These are phyloP conservation scores for Pelargonium myrrhifolium DNA, from an alignment of 441 rosid genomes.

Conservation along the genomic window DNA sequence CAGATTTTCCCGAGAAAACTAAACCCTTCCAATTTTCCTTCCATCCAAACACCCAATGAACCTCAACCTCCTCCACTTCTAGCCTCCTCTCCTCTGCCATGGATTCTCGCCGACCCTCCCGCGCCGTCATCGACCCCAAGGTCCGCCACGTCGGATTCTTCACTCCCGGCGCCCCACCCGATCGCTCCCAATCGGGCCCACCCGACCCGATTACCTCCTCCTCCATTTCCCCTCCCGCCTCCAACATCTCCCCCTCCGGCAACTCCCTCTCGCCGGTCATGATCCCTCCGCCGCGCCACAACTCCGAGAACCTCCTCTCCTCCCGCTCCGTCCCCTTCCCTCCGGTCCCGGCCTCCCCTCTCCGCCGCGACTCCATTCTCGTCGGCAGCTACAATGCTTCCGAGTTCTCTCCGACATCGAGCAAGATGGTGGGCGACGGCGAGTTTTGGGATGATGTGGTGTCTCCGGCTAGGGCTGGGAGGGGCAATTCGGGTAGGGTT, in stretches of 20 bases:
- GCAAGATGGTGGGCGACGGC: slow-evolving; percentile 16
- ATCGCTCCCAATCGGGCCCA: slow-evolving; percentile 29
- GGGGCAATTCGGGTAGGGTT: slow-evolving; percentile 2
- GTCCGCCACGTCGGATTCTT: slow-evolving; percentile 68
- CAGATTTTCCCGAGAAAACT: not conserved
- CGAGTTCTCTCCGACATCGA: not conserved
- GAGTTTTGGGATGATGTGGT: slow-evolving; percentile 18
- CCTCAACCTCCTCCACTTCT: too few species aligned
- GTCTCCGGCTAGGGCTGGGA: slow-evolving; percentile 2
- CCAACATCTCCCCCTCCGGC: slow-evolving; percentile 45
- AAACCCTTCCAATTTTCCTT: not conserved
- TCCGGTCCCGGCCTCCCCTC: slow-evolving; percentile 19
- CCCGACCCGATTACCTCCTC: slow-evolving; percentile 34
- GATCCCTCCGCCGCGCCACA: slow-evolving; percentile 48
- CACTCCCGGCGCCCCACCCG: slow-evolving; percentile 36
- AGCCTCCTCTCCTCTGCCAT: slow-evolving; percentile 17
- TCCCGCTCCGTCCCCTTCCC: slow-evolving; percentile 26
- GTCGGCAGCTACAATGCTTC: not conserved
- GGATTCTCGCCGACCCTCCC: slow-evolving; percentile 42
- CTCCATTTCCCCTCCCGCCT: slow-evolving; percentile 18
- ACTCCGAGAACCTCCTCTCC: slow-evolving; percentile 32
- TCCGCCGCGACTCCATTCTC: not conserved
- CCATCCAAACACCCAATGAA: not conserved
- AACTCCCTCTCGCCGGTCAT: slow-evolving; percentile 25
- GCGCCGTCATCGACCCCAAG: slow-evolving; percentile 41